Conservation (phyloP, 108 stramenopile species). For the Nitzschia sp. region DNA sequence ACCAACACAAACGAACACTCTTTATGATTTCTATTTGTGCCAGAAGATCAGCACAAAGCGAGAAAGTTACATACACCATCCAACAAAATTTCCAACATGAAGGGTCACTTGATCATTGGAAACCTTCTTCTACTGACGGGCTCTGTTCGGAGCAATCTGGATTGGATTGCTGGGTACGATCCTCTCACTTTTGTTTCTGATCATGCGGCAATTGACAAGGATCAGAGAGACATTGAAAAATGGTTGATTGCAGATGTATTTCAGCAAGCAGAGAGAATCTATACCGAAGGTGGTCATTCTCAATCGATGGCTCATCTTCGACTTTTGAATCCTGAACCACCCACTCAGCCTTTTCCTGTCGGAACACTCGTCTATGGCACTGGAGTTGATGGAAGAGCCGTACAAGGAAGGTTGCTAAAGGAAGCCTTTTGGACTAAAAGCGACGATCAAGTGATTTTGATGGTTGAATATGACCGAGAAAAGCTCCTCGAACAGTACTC, state of each 20-base stretch:
- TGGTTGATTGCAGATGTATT: constrained; percentile 24
- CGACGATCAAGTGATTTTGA: constrained; percentile 20
- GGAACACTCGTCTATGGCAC: constrained; percentile 25
- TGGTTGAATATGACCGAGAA: constrained; percentile 47
- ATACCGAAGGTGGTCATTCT: constrained; percentile 51
- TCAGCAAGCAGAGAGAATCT: constrained; percentile 35
- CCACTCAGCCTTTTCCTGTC: constrained; percentile 11
- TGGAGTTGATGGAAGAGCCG: constrained; percentile 23
- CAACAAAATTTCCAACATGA: too few relatives aligned
- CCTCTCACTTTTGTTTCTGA: constrained; percentile 55
- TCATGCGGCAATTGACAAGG: constrained; percentile 67
- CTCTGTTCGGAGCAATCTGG: not conserved
- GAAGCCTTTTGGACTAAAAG: not conserved
- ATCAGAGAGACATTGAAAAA: constrained; percentile 55
- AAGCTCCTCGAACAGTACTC: constrained; percentile 17
- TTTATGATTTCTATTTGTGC: too few relatives aligned
- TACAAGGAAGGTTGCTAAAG: constrained; percentile 9
- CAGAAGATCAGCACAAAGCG: too few relatives aligned
- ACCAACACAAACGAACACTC: too few relatives aligned
- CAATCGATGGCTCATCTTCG: constrained; percentile 39
- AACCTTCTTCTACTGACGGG: not conserved
- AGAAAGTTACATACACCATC: too few relatives aligned
- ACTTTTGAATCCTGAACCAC: constrained; percentile 18
- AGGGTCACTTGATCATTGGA: not conserved
- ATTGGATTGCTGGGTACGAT: constrained; percentile 43